Evolutionary conservation across 495 filamentous ascomycete genomes (phyloP), one percentile per base, ranked within the genome.

Genomic region (Penicillium arizonense): DNA sequence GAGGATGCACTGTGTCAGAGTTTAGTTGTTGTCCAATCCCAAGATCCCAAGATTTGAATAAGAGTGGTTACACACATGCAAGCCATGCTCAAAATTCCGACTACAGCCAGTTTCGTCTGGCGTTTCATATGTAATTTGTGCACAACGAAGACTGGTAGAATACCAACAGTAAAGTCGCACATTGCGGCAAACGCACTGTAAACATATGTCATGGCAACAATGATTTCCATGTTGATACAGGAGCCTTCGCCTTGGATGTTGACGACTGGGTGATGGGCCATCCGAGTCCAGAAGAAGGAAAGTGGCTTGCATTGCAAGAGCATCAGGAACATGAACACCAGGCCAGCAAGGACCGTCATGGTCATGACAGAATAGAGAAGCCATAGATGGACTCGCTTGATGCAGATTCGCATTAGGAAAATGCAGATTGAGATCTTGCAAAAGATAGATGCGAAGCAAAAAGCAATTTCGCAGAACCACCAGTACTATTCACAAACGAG

Each of bases 341-440:
- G 39, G 2, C 69, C 70, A 5, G 61, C 62, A 12, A 68, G 20
- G 3, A 65, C 61, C 3, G 73, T 70, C 12, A 78, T 52, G 12
- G 46, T 26, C 65, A 74, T 73, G 32, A 77, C 70, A 18, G 38
- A 54, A 30, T 71, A 73, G 2, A 78, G 64, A n/a, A 59, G 57
- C 62, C 65, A 73, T 28, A 65, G 69, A 36, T 77, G 74, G 23
- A 56, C 5, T 2, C 50, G 50, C n/a, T 48, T 55, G 35, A 74
- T 61, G 4, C 73, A 74, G 51, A 79, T 75, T 41, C 76, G 71
- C 64, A 79, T 50, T 1, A 78, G 50, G 67, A 78, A 77, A 42
- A 76, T 65, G 55, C 71, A 72, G 35, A 77, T 57, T 26, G 76
- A 77, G 30, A 76, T 60, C 46, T 76, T 76, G 57, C 70, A 74